Evolutionary conservation across 768 basidiomycete species (phyloP), one percentile per base, ranked within the genome.

Genomic region (Lentinula raphanica): DNA sequence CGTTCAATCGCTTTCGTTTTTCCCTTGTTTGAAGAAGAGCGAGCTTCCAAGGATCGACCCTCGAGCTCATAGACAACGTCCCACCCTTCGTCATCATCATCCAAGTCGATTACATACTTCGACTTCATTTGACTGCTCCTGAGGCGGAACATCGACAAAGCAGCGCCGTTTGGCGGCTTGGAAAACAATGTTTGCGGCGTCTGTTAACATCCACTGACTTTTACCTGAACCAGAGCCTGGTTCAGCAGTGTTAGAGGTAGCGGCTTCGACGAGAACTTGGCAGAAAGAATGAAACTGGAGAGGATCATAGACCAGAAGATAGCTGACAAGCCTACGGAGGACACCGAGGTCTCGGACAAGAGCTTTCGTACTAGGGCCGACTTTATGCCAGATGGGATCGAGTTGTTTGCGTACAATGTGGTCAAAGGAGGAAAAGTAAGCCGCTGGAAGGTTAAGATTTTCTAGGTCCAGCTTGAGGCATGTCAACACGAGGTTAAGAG

Each of bases 361-460:
- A 60, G 94, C 92, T 64, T 92, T 94, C 4, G 95, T 98, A 60
- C 84, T 88, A 1, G 92, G 86, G 0, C 94, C 94, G 27, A 96
- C 95, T 72, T 94, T 92, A 71, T 98, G 94, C 96, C 97, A 98
- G 6, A 97, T 88, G 0, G 94, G 81, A 69, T 97, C 93, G 7
- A 98, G 82, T 65, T 95, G 93, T 31, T 84, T 82, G 3, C 95
- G 84, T 2, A 98, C 94, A 50, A 96, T 80, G 19, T 82, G 74
- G 66, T 98, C 95, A 66, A 98, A 99, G 1, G 90, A 92, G 32
- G 86, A 85, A 70, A 98, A 98, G 65, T 98, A 94, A 0, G 94
- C 92, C 64, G 90, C 94, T 66, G 97, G 91, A 48, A 98, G 82
- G 25, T 83, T 94, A 59, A 98, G 78, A 61, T 97, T 94, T 63